phyloP scores from a whole-genome alignment of 1,284 basidiomycete species.

The Austropuccinia psidii region DNA sequence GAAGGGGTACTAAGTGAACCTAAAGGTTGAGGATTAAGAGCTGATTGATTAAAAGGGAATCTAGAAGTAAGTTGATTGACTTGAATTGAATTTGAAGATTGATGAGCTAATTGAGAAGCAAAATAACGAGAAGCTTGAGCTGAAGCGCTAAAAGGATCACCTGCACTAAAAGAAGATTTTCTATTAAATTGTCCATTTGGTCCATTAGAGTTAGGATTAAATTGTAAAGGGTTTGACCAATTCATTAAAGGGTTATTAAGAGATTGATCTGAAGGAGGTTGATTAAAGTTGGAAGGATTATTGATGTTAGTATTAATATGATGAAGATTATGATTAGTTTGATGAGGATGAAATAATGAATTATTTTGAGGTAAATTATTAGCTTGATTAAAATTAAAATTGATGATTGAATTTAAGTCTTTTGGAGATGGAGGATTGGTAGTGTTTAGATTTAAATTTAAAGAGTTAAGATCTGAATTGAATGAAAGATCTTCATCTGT shows the following conservation, averaged over 20 bases:
- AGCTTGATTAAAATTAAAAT: too few relatives aligned
- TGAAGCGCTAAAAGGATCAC: conserved; percentile 36
- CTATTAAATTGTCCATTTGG: not conserved
- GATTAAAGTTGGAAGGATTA: not conserved
- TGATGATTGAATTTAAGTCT: too few relatives aligned
- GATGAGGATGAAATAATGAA: not conserved
- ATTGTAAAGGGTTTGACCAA: not conserved
- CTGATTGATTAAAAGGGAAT: conserved; percentile 29
- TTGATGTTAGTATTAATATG: not conserved
- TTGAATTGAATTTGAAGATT: not conserved
- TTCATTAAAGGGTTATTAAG: not conserved
- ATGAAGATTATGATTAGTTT: not conserved
- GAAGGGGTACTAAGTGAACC: conserved; percentile 21
- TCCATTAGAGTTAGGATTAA: not conserved
- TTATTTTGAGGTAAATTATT: conserved; percentile 30
- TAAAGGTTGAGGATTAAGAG: conserved; percentile 7
- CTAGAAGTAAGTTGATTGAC: conserved; percentile 1
- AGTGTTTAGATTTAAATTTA: conserved; percentile 44
- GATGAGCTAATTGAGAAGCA: conserved; percentile 12
- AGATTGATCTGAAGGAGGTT: not conserved
- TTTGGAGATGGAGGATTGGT: too few relatives aligned
- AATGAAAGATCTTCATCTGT: conserved; percentile 43
- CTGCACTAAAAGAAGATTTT: conserved; percentile 35
- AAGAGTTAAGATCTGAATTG: conserved; percentile 43
- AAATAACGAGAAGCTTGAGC: conserved; percentile 33